Conservation (phyloP, 2,329 filamentous ascomycete species). For the Trichophyton simii region DNA sequence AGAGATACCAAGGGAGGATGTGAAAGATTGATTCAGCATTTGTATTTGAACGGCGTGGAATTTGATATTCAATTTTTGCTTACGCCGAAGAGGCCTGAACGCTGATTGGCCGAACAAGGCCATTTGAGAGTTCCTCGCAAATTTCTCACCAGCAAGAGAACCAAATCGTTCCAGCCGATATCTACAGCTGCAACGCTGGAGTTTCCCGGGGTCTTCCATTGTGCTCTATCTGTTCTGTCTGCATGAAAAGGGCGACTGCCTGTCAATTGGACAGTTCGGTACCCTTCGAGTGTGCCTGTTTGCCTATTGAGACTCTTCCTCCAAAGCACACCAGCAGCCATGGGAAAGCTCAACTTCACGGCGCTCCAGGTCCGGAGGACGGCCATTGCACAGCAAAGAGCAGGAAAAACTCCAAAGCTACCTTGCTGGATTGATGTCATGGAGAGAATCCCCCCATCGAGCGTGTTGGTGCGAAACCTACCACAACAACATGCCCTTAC, state of each 20-base stretch:
- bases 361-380: slow-evolving; percentile 35
- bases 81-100: background rate
- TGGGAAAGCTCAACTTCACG: slow-evolving; percentile 37
- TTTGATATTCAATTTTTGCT: background rate
- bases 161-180: background rate
- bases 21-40: too few species aligned
- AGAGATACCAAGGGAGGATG: too few species aligned
- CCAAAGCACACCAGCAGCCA: slow-evolving; percentile 11
- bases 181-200: background rate
- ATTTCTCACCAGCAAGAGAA: background rate
- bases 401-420: slow-evolving; percentile 24
- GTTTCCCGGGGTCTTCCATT: background rate
- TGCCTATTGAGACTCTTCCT: background rate
- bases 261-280: background rate
- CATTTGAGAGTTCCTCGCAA: background rate
- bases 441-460: slow-evolving; percentile 46
- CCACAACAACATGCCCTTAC: slow-evolving; percentile 35
- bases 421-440: slow-evolving; percentile 46
- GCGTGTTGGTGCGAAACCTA: slow-evolving; percentile 47
- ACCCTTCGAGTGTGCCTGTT: background rate
- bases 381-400: slow-evolving; percentile 28
- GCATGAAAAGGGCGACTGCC: background rate
- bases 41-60: background rate
- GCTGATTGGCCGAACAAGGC: slow-evolving; percentile 1
- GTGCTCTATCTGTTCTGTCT: background rate